Percentiles rank a stretch among this genome's conserved stretches.
These are phyloP conservation scores for Ophiostoma perfectum DNA, from an alignment of 2,329 filamentous ascomycete species.

Conservation along the genomic window DNA sequence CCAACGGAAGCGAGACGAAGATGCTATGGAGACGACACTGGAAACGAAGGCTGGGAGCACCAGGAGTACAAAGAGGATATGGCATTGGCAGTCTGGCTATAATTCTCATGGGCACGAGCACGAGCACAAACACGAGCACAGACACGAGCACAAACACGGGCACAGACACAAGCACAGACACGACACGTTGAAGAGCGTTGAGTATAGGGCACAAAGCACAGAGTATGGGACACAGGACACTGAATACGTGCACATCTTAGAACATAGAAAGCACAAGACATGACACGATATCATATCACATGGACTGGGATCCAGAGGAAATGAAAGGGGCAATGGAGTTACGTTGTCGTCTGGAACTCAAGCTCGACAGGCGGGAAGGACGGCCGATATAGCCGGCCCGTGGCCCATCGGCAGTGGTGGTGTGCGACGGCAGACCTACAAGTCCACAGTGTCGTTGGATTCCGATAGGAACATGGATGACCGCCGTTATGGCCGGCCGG, in stretches of 20 bases:
- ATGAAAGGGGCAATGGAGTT: background rate
- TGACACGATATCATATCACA: background rate
- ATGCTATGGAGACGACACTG: background rate
- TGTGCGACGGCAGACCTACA: background rate
- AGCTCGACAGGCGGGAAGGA: background rate
- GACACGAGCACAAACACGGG: background rate
- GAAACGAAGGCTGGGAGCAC: background rate
- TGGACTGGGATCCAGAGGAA: background rate
- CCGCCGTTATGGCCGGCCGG: background rate
- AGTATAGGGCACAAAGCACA: background rate
- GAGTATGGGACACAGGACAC: background rate
- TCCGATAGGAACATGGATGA: background rate
- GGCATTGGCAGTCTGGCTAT: background rate
- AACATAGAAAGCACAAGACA: background rate
- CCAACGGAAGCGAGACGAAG: background rate
- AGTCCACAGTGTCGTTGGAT: background rate
- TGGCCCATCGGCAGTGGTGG: conserved; percentile 8
- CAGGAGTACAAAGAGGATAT: background rate
- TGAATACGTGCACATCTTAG: background rate
- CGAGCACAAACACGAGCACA: background rate
- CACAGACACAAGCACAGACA: background rate
- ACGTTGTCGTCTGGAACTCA: background rate
- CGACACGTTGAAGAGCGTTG: background rate
- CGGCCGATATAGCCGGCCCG: background rate
- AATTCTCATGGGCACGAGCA: background rate